A percentile compares a stretch with the other conserved stretches of the same genome.
Conservation (phyloP, 345 rosid species). For the Carallia pectinifolia region DNA sequence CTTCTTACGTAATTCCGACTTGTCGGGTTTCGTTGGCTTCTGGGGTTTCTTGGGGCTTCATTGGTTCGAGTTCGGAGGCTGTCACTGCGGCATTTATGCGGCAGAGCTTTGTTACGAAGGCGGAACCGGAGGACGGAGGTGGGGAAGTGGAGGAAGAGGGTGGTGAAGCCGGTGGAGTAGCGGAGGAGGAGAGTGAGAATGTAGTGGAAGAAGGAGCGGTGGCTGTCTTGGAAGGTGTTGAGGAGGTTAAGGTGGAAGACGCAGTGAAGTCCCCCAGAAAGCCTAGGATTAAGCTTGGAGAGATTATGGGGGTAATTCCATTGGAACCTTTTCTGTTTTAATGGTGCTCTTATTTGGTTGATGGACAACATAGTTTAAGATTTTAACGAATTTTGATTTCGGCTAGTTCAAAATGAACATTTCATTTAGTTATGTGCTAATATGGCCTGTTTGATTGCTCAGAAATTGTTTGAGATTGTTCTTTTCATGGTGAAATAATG, state of each 20-base stretch:
- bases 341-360: no score
- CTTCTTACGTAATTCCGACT: slow-evolving; percentile 23
- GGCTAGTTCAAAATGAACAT: no score
- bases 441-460: no score
- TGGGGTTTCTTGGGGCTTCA: slow-evolving; percentile 32
- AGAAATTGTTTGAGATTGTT: neutral
- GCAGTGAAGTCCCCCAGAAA: slow-evolving; percentile 43
- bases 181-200: slow-evolving; percentile 38
- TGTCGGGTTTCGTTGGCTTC: slow-evolving; percentile 32
- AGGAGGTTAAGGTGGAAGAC: slow-evolving; percentile 24
- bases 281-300: slow-evolving; percentile 60
- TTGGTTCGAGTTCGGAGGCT: slow-evolving; percentile 27
- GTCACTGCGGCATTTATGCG: slow-evolving; percentile 30
- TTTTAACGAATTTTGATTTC: no score
- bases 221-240: slow-evolving; percentile 25
- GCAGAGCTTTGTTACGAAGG: slow-evolving; percentile 48
- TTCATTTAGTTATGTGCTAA: no score
- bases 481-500: neutral
- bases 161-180: slow-evolving; percentile 18
- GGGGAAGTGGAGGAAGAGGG: slow-evolving; percentile 37
- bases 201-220: slow-evolving; percentile 29
- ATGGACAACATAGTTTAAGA: no score
- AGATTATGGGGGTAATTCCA: slow-evolving; percentile 62
- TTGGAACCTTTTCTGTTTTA: neutral
- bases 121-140: slow-evolving; percentile 46